Conservation (phyloP, 2,329 filamentous ascomycete species). For the Zymoseptoria crescenta region DNA sequence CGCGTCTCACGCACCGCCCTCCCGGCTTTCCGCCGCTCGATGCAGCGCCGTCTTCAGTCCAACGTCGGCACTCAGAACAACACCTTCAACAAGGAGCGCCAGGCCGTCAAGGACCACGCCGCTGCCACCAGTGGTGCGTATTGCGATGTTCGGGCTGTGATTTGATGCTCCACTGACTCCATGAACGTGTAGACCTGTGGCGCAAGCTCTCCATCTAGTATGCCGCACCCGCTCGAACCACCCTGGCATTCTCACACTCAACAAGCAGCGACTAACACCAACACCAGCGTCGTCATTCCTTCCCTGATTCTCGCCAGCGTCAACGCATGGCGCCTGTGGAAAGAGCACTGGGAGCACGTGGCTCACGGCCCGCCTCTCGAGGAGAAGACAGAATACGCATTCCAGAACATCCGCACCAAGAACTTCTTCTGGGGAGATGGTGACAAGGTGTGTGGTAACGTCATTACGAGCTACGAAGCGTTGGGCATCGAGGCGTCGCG, state of each 20-base stretch:
- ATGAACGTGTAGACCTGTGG: conserved; percentile 65
- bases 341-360: conserved; percentile 96
- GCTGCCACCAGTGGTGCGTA: conserved; percentile 70
- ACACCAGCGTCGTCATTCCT: conserved; percentile 55
- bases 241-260: conserved; percentile 6
- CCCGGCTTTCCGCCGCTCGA: conserved; percentile 24
- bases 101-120: conserved; percentile 86
- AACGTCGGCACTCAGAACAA: conserved; percentile 61
- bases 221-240: conserved; percentile 32
- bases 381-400: conserved; percentile 87
- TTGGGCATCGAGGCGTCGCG: not conserved
- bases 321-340: conserved; percentile 90
- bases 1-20: conserved; percentile 19
- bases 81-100: conserved; percentile 86
- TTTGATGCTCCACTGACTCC: conserved; percentile 6
- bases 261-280: conserved; percentile 3
- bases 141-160: not conserved
- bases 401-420: conserved; percentile 96
- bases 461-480: not conserved
- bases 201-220: conserved; percentile 95
- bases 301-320: conserved; percentile 60
- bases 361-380: conserved; percentile 75
- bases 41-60: conserved; percentile 17
- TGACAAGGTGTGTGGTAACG: conserved; percentile 64
- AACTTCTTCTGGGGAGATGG: conserved; percentile 94